phyloP scores from a whole-genome alignment of 1,139 yeast species.

The Taiozyma onychis region DNA sequence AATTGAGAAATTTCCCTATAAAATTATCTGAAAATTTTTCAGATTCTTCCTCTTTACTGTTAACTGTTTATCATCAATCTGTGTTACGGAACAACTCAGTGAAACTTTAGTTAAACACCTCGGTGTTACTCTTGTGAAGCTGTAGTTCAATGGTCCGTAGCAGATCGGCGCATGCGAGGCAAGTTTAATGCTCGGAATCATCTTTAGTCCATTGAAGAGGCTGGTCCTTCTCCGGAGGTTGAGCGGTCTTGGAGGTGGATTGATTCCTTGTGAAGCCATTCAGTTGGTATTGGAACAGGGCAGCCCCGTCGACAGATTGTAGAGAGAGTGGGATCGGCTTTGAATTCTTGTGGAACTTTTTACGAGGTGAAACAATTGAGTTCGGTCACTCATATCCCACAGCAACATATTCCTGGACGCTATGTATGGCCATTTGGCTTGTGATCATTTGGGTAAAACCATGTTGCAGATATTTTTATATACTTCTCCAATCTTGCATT shows the following conservation, averaged over 20 bases:
- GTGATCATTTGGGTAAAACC: slow-evolving; percentile 90
- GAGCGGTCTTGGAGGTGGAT: slow-evolving; percentile 37
- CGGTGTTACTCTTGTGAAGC: slow-evolving; percentile 11
- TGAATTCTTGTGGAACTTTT: slow-evolving; percentile 49
- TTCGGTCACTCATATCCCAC: slow-evolving; percentile 40
- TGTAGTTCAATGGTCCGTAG: slow-evolving; percentile 33
- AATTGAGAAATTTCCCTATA: background rate
- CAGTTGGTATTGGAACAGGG: slow-evolving; percentile 50
- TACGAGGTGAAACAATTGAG: slow-evolving; percentile 36
- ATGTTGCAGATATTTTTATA: slow-evolving; percentile 63
- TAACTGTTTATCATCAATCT: slow-evolving; percentile 13
- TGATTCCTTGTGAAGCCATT: background rate
- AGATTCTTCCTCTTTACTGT: background rate
- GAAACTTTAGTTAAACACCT: slow-evolving; percentile 13
- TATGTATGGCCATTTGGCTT: slow-evolving; percentile 71
- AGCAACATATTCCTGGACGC: slow-evolving; percentile 90
- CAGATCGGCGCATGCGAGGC: slow-evolving; percentile 73
- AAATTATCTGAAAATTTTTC: slow-evolving; percentile 11
- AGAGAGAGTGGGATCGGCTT: slow-evolving; percentile 52
- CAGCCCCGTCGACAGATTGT: slow-evolving; percentile 86
- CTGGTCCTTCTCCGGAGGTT: slow-evolving; percentile 49
- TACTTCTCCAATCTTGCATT: background rate
- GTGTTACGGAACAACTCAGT: slow-evolving; percentile 23
- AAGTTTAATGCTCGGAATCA: slow-evolving; percentile 22
- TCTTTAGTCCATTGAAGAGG: slow-evolving; percentile 8